These are phyloP conservation scores for Candida suzukii DNA, from an alignment of 805 yeast genomes.

Conservation along the genomic window DNA sequence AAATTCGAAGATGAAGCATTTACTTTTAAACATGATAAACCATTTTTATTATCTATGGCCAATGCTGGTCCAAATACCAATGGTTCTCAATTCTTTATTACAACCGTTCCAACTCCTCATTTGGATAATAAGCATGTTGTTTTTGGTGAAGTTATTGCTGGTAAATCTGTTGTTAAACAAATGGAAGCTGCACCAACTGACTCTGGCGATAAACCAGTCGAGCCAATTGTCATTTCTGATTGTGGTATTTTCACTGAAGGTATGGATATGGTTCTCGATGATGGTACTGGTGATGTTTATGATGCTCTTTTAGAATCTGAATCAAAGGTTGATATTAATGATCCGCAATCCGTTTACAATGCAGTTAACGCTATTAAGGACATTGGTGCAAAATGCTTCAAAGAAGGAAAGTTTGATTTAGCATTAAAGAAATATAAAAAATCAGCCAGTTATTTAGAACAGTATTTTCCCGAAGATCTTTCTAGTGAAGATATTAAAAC, in stretches of 20 bases:
- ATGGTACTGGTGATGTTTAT: constrained; percentile 79
- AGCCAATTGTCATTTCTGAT: constrained; percentile 63
- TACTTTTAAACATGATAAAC: constrained; percentile 64
- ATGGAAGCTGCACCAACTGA: constrained; percentile 69
- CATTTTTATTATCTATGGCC: constrained; percentile 92
- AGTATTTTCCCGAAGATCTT: constrained; percentile 68
- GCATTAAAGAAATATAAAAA: constrained; percentile 69
- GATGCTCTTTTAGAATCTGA: constrained; percentile 76
- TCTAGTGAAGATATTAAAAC: constrained; percentile 44
- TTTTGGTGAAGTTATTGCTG: constrained; percentile 81
- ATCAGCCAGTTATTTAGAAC: constrained; percentile 61
- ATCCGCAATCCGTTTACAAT: constrained; percentile 58
- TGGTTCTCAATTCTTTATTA: constrained; percentile 92
- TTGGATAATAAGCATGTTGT: constrained; percentile 95
- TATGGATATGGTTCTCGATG: constrained; percentile 44
- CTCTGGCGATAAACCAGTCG: constrained; percentile 60
- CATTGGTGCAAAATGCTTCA: constrained; percentile 72
- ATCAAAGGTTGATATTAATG: constrained; percentile 47
- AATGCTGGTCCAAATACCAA: constrained; percentile 94
- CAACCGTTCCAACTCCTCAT: constrained; percentile 91
- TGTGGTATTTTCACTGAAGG: constrained; percentile 73
- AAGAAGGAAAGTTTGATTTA: constrained; percentile 46
- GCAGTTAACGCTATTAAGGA: constrained; percentile 64
- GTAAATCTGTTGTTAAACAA: constrained; percentile 72
- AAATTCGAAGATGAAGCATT: constrained; percentile 91